Conservation (phyloP, 345 rosid species). For the Brassica incana region DNA sequence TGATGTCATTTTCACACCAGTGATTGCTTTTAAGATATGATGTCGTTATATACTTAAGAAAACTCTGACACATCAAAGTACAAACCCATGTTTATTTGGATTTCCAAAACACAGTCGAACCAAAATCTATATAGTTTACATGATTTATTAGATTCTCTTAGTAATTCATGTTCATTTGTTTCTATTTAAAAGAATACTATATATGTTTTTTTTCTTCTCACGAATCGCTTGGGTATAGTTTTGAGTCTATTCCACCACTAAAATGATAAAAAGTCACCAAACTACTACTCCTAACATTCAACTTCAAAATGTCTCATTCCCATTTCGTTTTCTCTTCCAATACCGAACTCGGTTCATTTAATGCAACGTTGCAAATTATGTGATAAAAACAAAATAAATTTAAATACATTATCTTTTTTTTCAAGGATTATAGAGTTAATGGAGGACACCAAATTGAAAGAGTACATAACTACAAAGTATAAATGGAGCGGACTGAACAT, state of each 20-base stretch:
- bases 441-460: no score
- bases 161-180: neutral
- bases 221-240: neutral
- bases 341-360: slow-evolving; percentile 11
- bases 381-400: no score
- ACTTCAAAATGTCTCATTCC: slow-evolving; percentile 6
- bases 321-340: slow-evolving; percentile 8
- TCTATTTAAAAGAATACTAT: neutral
- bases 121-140: slow-evolving; percentile 30
- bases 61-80: slow-evolving; percentile 43
- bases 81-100: slow-evolving; percentile 36
- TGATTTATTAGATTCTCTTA: slow-evolving; percentile 16
- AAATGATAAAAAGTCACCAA: neutral
- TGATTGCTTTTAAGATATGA: slow-evolving; percentile 34
- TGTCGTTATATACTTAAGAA: slow-evolving; percentile 23
- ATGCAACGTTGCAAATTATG: no score
- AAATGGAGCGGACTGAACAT: no score
- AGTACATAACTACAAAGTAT: no score
- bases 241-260: neutral
- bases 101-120: slow-evolving; percentile 35
- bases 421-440: no score
- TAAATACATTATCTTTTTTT: no score
- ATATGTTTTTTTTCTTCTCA: neutral
- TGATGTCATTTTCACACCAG: slow-evolving; percentile 36
- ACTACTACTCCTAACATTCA: slow-evolving; percentile 19